Evolutionary conservation across 257 asterid species (phyloP).

Genomic region (Solanum okadae): DNA sequence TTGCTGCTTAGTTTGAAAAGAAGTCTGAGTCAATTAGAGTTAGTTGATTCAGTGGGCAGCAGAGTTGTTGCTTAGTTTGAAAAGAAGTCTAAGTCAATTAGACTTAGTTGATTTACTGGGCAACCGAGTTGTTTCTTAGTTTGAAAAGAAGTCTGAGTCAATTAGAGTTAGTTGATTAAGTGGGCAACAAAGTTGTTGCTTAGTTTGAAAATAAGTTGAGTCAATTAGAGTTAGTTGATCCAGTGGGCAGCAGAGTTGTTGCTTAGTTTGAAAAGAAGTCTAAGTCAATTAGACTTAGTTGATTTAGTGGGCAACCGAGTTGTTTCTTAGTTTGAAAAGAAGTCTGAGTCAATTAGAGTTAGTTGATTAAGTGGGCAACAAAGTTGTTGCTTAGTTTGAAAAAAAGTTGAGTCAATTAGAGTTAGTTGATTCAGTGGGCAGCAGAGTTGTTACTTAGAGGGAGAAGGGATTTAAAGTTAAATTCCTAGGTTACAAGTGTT

Average conservation of each 20-base stretch:
- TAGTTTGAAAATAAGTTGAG: neutral
- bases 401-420: too few relatives aligned
- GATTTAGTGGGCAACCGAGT: fast-evolving
- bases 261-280: neutral
- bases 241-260: neutral
- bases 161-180: neutral
- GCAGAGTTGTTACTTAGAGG: neutral
- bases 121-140: neutral
- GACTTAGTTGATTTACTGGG: neutral
- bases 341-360: neutral
- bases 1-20: neutral
- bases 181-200: neutral
- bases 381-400: neutral
- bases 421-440: neutral
- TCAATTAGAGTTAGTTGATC: neutral
- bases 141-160: neutral
- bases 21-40: neutral
- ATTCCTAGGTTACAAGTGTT: neutral
- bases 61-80: neutral
- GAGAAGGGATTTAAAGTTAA: neutral
- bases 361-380: neutral
- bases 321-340: neutral
- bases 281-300: neutral
- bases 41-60: neutral
- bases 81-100: neutral